Base-by-base conservation (phyloP, 2,329 filamentous ascomycete genomes). In the Phyllosticta citrichinensis region DNA sequence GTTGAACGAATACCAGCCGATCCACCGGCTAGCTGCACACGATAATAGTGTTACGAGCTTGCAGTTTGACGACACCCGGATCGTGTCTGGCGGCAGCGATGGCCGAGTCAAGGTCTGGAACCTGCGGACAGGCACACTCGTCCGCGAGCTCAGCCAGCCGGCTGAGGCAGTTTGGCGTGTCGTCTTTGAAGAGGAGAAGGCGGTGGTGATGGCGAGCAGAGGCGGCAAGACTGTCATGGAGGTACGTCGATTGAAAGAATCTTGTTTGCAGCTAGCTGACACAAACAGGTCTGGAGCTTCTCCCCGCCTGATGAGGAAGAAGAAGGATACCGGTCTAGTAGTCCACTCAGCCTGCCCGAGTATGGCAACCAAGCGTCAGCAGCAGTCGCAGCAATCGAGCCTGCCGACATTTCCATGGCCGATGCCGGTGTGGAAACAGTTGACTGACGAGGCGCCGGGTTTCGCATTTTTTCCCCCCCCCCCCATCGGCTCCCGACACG, bases 41-140 rank as follows among this genome's bases (percentile, higher is more conserved):
- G 94, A 99, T 74, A 99, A 99, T 74, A 97, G 92, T 72, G 94
- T 99, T 58, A 99, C 94, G 0, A 97, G 91, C 73, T 79, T 99
- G 66, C 94, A 99, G 71, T 99, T 99, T 72, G 94, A 99, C 69
- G 92, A 97, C 70, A 92, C 88, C 24, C 84, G 94, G 60, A 94
- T 99, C 63, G 92, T 99, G 61, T 96, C 91, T 71, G 94, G 94
- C 67, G 95, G 94, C 56, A 96, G 90, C 68, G 94, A 99, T 74
- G 94, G 94, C n/a, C 83, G 94, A 58, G 94, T 99, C 65, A 99
- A 97, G 76, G 92, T 99, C 60, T 99, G 94, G 94, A 93, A 96
- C 76, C 79, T 97, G 62, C 91, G 94, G 74, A 94, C 90, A 2
- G 94, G 94, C 3, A 87, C 89, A 62, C 81, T 96, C 27, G 90